Base-by-base conservation (phyloP, 2,329 filamentous ascomycete genomes). In the Metarhizium robertsii region DNA sequence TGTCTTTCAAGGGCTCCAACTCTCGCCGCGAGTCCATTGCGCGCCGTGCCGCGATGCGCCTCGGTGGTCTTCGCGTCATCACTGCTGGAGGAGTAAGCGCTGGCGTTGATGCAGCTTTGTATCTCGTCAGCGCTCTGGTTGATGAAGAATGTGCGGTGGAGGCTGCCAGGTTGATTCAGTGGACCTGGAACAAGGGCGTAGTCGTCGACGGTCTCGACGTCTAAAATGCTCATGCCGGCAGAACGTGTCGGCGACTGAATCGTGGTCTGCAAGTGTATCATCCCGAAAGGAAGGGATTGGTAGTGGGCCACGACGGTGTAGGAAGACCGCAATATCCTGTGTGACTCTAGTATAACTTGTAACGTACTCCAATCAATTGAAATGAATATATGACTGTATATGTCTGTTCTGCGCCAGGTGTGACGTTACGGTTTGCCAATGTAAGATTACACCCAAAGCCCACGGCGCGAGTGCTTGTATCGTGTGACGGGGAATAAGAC, bases 151-250 rank as follows among this genome's bases (percentile, higher is more conserved):
- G 85, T 58, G 89, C 90, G 60, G 80, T 84, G 57, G 87, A 92
- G 73, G 85, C 89, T 61, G 86, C 87, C 66, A 81, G 85, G 60
- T 64, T 81, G 61, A 84, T 94, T 78, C 87, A 92, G 75, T 88
- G 92, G 78, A 83, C 80, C 66, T 95, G 90, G 90, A 81, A 82
- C 70, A 92, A 92, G 84, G 89, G 89, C 63, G 78, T 88, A 69
- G 88, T 91, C 63, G 86, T 92, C 63, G 88, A 92, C 69, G 88
- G 88, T 60, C 84, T 92, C 69, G 89, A 94, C 74, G 88, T 94
- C 71, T 92, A 83, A 66, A 61, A 32, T 58, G 43, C 56, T 56
- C 53, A 65, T 65, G 61, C 64, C 60, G 65, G 65, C 64, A 65
- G 47, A 7, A 53, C 4, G 52, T 58, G 59, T 55, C 60, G 57